Percentiles rank a stretch among this genome's conserved stretches.
These are phyloP conservation scores for Noccaea caerulescens DNA, from an alignment of 345 rosid genomes.

Conservation along the genomic window DNA sequence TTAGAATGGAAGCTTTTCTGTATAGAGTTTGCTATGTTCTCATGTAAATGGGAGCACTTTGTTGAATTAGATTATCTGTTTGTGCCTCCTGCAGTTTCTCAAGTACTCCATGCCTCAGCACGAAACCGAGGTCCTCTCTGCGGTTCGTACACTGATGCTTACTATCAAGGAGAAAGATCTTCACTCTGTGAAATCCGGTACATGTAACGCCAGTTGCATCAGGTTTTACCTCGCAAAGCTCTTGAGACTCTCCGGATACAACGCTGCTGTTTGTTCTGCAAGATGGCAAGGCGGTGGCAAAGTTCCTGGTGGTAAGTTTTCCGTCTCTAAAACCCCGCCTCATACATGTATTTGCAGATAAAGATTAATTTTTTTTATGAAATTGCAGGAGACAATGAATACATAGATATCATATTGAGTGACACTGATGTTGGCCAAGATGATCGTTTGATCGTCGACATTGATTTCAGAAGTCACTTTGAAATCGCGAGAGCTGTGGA, in stretches of 20 bases:
- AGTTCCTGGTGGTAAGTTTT: slow-evolving; percentile 86
- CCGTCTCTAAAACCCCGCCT: background rate
- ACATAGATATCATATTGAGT: slow-evolving; percentile 67
- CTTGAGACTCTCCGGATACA: slow-evolving; percentile 72
- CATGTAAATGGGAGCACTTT: background rate
- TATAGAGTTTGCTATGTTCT: background rate
- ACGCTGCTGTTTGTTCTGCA: slow-evolving; percentile 83
- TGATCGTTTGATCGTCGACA: slow-evolving; percentile 77
- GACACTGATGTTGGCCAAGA: slow-evolving; percentile 51
- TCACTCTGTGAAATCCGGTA: slow-evolving; percentile 57
- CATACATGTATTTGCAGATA: background rate
- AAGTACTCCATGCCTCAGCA: slow-evolving; percentile 58
- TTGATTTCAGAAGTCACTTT: slow-evolving; percentile 89
- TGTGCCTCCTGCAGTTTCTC: slow-evolving; percentile 53
- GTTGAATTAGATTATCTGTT: background rate
- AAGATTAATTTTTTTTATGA: background rate
- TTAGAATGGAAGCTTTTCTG: slow-evolving; percentile 13
- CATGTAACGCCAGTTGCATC: slow-evolving; percentile 81
- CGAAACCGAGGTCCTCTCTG: slow-evolving; percentile 65
- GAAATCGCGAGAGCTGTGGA: slow-evolving; percentile 95
- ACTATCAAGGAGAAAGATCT: slow-evolving; percentile 68
- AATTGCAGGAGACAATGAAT: slow-evolving; percentile 85
- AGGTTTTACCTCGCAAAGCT: slow-evolving; percentile 76
- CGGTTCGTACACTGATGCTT: slow-evolving; percentile 63
- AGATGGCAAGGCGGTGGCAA: slow-evolving; percentile 83